Evolutionary conservation across 2,329 filamentous ascomycete genomes (phyloP), one percentile per base, ranked within the genome.

Genomic region (Verticillium dahliae): DNA sequence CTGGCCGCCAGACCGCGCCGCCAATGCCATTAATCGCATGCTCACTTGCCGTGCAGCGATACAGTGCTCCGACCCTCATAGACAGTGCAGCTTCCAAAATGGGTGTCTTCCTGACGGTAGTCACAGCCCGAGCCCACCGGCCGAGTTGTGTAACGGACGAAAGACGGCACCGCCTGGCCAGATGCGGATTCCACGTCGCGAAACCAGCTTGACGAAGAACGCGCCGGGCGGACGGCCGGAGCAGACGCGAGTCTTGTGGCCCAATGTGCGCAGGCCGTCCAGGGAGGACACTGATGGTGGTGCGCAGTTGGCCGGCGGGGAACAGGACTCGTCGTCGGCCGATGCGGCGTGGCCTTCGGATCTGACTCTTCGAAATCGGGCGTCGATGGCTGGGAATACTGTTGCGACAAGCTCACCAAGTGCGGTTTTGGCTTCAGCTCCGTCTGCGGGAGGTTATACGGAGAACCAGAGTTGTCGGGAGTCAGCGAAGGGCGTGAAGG

Each of bases 21-120:
- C 70, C 15, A 72, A 78, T 52, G 74, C 77, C 61, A 76, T 81
- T 66, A 70, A 73, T 50, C 73, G 67, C 54, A 71, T 75, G n/a
- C 60, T 67, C 13, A 57, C 61, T 37, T 59, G 60, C 35, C 64
- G 62, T 27, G 58, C 59, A 11, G 63, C 57, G 11, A 10, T 10
- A 14, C 54, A 1, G 7, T 11, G 11, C 11, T 10, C 27, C 27
- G n/a, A 11, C 18, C n/a, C 7, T 9, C 45, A 1, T 10, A n/a
- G 45, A 18, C 45, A 50, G 45, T 22, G 4, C 18, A 50, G 18
- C 45, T 9, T 10, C n/a, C 9, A 10, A 11, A 50, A 9, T 11
- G 45, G n/a, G 15, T 50, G 6, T 50, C 45, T 27, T 27, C 27
- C 27, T 10, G 45, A 50, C 9, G 7, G n/a, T 18, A 50, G 18